A percentile compares a stretch with the other conserved stretches of the same genome.
These are phyloP conservation scores for Backusella psychrophila DNA, from an alignment of 192 early-diverging fungal species.

Conservation along the genomic window DNA sequence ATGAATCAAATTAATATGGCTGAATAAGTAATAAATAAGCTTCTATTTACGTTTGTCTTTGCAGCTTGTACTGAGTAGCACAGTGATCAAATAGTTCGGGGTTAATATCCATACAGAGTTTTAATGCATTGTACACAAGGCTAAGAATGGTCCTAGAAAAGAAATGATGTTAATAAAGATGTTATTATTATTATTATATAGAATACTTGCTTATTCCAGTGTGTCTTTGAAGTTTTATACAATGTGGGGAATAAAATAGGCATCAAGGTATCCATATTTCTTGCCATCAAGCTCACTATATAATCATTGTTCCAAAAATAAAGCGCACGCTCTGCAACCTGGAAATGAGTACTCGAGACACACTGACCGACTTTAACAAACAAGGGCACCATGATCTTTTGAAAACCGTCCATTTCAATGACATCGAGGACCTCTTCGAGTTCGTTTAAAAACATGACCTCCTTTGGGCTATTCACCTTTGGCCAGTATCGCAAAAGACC, in stretches of 20 bases:
- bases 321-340: constrained; percentile 96
- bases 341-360: constrained; percentile 96
- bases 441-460: constrained; percentile 99
- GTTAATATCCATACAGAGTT: constrained; percentile 96
- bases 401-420: constrained; percentile 90
- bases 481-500: constrained; percentile 95
- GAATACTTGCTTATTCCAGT: constrained; percentile 86
- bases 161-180: neutral
- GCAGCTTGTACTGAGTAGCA: constrained; percentile 88
- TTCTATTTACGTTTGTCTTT: constrained; percentile 78
- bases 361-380: constrained; percentile 93
- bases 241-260: constrained; percentile 95
- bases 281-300: constrained; percentile 91
- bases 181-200: neutral
- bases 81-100: constrained; percentile 96
- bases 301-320: constrained; percentile 99
- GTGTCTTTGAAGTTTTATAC: constrained; percentile 91
- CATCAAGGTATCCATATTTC: constrained; percentile 87
- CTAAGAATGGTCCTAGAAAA: constrained; percentile 84
- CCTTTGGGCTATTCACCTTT: constrained; percentile 98
- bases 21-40: no score
- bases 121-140: constrained; percentile 96
- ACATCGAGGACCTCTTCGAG: constrained; percentile 96
- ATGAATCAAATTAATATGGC: neutral
- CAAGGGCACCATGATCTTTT: constrained; percentile 83